These are phyloP conservation scores for Eremomyces bilateralis DNA, from an alignment of 495 filamentous ascomycete genomes.

Conservation along the genomic window DNA sequence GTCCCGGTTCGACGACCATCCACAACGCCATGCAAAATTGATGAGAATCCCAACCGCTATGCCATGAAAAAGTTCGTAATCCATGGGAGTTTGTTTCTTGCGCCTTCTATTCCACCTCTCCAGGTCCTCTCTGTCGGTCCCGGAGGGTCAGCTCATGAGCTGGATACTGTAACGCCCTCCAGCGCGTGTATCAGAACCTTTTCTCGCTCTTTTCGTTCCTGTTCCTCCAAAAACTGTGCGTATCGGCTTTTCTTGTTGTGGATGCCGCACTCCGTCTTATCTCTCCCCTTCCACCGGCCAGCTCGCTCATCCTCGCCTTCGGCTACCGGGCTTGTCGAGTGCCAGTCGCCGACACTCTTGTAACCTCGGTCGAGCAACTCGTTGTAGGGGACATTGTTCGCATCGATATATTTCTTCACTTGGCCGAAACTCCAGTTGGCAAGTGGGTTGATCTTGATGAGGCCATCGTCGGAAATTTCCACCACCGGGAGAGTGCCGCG, in stretches of 20 bases:
- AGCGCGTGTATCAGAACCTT: conserved; percentile 25
- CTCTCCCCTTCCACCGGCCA: conserved; percentile 84
- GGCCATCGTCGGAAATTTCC: conserved; percentile 75
- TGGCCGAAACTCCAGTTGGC: conserved; percentile 88
- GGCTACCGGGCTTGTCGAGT: conserved; percentile 73
- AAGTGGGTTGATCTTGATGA: conserved; percentile 97
- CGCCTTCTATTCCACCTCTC: no score
- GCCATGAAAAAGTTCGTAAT: no score
- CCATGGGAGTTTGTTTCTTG: no score
- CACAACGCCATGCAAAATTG: no score
- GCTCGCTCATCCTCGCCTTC: conserved; percentile 92
- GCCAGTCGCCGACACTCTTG: conserved; percentile 96
- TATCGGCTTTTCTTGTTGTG: conserved; percentile 92
- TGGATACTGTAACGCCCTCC: no score
- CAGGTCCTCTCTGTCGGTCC: no score
- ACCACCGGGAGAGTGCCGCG: conserved; percentile 73
- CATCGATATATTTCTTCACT: conserved; percentile 66
- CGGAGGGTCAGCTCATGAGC: no score
- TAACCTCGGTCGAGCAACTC: conserved; percentile 74
- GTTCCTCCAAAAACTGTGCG: conserved; percentile 55
- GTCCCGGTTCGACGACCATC: no score
- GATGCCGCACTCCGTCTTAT: conserved; percentile 94
- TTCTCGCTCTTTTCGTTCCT: conserved; percentile 51
- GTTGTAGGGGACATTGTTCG: conserved; percentile 85
- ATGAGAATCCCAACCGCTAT: no score